Evolutionary conservation across 2,329 filamentous ascomycete species (phyloP).

Genomic region (Corinectria fuckeliana): DNA sequence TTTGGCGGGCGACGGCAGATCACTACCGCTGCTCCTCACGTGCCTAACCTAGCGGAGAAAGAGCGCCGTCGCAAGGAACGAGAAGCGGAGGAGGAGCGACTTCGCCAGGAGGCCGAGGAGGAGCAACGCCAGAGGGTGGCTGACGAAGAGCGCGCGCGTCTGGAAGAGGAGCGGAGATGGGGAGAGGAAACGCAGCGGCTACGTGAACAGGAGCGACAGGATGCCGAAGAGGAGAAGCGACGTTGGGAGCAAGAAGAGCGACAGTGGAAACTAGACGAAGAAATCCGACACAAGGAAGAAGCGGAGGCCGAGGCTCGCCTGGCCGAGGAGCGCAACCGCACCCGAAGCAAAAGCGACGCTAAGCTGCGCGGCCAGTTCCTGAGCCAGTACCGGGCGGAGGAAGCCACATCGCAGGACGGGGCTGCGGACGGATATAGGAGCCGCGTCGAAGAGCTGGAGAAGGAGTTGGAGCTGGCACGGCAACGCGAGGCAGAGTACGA

Average conservation of each 20-base stretch:
- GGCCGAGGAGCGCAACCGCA: constrained; percentile 69
- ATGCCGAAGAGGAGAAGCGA: constrained; percentile 71
- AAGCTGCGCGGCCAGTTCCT: constrained; percentile 83
- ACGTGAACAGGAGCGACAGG: constrained; percentile 65
- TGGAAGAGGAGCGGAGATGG: constrained; percentile 71
- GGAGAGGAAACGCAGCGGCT: constrained; percentile 67
- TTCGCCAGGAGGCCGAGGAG: constrained; percentile 61
- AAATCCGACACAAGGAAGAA: constrained; percentile 74
- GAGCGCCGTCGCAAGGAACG: constrained; percentile 69
- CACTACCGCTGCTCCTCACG: constrained; percentile 78
- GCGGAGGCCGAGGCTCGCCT: constrained; percentile 72
- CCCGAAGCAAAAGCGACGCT: constrained; percentile 68
- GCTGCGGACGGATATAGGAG: constrained; percentile 60
- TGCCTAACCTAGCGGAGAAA: constrained; percentile 85
- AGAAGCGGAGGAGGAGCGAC: constrained; percentile 65
- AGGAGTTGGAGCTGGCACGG: constrained; percentile 68
- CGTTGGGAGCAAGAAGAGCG: constrained; percentile 80
- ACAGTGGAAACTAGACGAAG: constrained; percentile 79
- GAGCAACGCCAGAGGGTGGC: constrained; percentile 55
- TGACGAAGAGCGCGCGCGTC: constrained; percentile 65
- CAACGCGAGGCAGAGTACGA: constrained; percentile 69
- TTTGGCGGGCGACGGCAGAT: constrained; percentile 95
- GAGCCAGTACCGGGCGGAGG: constrained; percentile 83
- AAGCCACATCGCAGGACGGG: constrained; percentile 40
- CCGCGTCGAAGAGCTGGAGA: constrained; percentile 82